These are phyloP conservation scores for Chloris gayana DNA, from an alignment of 176 grass and related monocot genomes.

Conservation along the genomic window DNA sequence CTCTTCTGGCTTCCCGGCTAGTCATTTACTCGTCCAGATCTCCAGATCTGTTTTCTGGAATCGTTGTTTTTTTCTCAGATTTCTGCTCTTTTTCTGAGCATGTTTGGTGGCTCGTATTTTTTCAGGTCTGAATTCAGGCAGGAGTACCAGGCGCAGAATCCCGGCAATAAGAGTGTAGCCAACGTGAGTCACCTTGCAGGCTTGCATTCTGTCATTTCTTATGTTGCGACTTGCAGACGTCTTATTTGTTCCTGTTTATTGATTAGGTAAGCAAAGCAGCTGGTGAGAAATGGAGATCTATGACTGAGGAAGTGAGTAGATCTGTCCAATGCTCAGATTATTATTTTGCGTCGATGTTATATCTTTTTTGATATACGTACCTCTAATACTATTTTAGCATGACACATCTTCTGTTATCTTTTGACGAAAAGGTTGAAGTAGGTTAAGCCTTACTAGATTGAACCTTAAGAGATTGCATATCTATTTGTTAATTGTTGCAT, in stretches of 20 bases:
- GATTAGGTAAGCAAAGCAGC: slow-evolving; percentile 87
- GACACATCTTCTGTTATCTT: background rate
- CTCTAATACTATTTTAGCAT: background rate
- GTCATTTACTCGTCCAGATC: slow-evolving; percentile 30
- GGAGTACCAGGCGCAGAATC: slow-evolving; percentile 73
- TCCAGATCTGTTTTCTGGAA: slow-evolving; percentile 37
- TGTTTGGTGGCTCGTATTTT: background rate
- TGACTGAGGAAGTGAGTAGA: slow-evolving; percentile 72
- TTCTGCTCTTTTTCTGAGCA: background rate
- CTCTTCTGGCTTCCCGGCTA: background rate
- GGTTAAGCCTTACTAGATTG: background rate
- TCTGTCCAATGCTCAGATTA: slow-evolving; percentile 11
- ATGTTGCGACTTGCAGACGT: background rate
- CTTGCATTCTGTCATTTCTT: background rate
- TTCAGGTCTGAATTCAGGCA: slow-evolving; percentile 85
- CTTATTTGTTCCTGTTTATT: slow-evolving; percentile 29
- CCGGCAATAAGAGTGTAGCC: slow-evolving; percentile 70
- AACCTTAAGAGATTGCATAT: background rate
- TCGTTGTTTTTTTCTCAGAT: background rate
- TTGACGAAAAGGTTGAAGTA: background rate
- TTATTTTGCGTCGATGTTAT: background rate
- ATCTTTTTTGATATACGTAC: background rate
- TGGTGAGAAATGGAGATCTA: slow-evolving; percentile 67
- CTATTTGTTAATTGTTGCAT: background rate
- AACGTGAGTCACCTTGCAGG: slow-evolving; percentile 44